These are phyloP conservation scores for Rhynchospora tenuis DNA, from an alignment of 176 grass and related monocot species.

Conservation along the genomic window DNA sequence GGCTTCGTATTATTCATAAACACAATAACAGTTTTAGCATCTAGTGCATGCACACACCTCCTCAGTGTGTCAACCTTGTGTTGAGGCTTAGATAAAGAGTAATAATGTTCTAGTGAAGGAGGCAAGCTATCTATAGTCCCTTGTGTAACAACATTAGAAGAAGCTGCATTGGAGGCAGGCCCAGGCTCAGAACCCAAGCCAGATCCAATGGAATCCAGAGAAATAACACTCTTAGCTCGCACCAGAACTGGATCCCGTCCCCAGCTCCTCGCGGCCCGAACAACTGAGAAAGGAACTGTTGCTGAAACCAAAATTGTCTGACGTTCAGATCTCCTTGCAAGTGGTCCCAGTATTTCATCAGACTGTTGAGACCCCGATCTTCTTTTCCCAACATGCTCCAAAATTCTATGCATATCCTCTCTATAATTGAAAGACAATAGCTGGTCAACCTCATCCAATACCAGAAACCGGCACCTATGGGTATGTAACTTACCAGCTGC, in stretches of 20 bases:
- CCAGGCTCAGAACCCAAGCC: constrained; percentile 31
- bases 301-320: constrained; percentile 90
- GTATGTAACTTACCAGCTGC: constrained; percentile 81
- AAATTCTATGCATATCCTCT: constrained; percentile 91
- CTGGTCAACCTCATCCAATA: constrained; percentile 93
- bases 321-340: constrained; percentile 62
- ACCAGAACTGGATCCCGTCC: constrained; percentile 72
- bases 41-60: constrained; percentile 76
- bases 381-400: constrained; percentile 82
- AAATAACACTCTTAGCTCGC: constrained; percentile 70
- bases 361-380: constrained; percentile 28
- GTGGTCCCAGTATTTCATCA: constrained; percentile 62
- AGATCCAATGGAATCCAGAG: constrained; percentile 47
- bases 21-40: constrained; percentile 67
- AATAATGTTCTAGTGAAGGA: constrained; percentile 72
- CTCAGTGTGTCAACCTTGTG: constrained; percentile 91
- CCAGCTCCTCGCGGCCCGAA: constrained; percentile 86
- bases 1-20: constrained; percentile 95
- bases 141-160: constrained; percentile 47
- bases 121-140: constrained; percentile 73
- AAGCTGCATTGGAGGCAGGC: constrained; percentile 21
- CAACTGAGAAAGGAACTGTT: constrained; percentile 86
- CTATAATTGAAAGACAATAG: constrained; percentile 91
- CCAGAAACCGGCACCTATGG: constrained; percentile 71
- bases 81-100: constrained; percentile 67